phyloP scores from a whole-genome alignment of 352 stramenopile genomes.

The Globisporangium megalacanthum region DNA sequence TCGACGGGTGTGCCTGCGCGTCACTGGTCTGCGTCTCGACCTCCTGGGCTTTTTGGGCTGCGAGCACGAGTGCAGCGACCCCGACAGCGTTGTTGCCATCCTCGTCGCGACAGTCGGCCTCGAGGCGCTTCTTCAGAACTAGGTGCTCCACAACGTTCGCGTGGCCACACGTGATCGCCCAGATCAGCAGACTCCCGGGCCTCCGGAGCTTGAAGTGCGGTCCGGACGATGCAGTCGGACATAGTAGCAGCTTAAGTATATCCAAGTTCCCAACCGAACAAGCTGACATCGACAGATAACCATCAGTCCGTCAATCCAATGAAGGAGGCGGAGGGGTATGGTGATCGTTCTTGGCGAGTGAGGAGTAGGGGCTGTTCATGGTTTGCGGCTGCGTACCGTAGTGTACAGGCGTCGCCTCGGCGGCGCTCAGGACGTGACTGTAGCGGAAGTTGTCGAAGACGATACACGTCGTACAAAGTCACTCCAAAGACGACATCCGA shows the following conservation, averaged over 20 bases:
- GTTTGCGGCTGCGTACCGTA: slow-evolving; percentile 26
- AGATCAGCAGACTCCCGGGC: slow-evolving; percentile 49
- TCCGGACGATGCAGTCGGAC: slow-evolving; percentile 3
- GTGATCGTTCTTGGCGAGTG: neutral
- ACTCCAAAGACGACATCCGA: slow-evolving; percentile 11
- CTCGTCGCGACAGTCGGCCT: slow-evolving; percentile 61
- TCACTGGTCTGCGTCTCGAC: neutral
- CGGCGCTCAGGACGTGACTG: slow-evolving; percentile 40
- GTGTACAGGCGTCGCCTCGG: slow-evolving; percentile 58
- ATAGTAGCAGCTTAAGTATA: slow-evolving; percentile 54
- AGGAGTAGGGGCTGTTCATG: neutral
- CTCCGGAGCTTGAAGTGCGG: slow-evolving; percentile 19
- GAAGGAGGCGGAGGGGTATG: neutral
- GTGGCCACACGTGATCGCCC: slow-evolving; percentile 49
- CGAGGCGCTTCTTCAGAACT: slow-evolving; percentile 33
- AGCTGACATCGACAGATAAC: slow-evolving; percentile 14
- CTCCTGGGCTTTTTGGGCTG: slow-evolving; percentile 3
- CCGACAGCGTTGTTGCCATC: slow-evolving; percentile 66
- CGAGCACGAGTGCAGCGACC: slow-evolving; percentile 41
- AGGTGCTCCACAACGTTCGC: slow-evolving; percentile 39
- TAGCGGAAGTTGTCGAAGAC: slow-evolving; percentile 55
- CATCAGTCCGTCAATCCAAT: neutral
- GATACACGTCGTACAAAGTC: slow-evolving; percentile 7
- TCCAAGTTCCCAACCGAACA: slow-evolving; percentile 49
- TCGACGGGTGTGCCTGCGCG: slow-evolving; percentile 2